Conservation (phyloP, 352 stramenopile genomes). For the Globisporangium spiculum region DNA sequence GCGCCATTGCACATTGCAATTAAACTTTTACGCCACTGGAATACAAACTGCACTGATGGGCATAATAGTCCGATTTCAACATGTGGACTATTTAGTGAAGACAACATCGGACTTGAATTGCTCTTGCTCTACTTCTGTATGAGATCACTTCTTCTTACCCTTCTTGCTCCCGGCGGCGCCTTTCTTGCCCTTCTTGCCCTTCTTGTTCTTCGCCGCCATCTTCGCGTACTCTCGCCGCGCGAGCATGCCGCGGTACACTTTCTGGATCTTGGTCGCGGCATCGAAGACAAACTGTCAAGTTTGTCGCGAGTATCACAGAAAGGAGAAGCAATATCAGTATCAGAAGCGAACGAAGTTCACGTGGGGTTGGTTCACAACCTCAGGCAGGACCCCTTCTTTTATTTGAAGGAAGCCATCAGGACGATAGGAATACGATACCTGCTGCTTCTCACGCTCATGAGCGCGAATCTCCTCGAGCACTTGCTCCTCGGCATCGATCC, state of each 20-base stretch:
- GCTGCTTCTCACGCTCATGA: slow-evolving; percentile 68
- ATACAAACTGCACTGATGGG: too few relatives aligned
- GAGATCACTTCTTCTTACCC: slow-evolving; percentile 30
- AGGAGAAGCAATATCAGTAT: neutral
- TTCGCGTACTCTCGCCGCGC: slow-evolving; percentile 68
- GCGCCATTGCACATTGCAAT: too few relatives aligned
- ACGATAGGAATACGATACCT: slow-evolving; percentile 27
- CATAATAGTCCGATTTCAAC: too few relatives aligned
- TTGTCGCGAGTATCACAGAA: neutral
- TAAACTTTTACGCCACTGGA: too few relatives aligned
- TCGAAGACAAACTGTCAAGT: slow-evolving; percentile 57
- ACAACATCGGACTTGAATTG: neutral
- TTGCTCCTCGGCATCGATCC: slow-evolving; percentile 78
- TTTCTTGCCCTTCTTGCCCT: slow-evolving; percentile 46
- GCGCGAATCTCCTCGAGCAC: slow-evolving; percentile 69
- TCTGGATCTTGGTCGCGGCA: slow-evolving; percentile 68
- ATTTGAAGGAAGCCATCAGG: too few relatives aligned
- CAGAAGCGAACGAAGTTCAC: neutral
- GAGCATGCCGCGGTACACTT: slow-evolving; percentile 70
- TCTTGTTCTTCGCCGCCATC: slow-evolving; percentile 82
- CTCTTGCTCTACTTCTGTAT: neutral
- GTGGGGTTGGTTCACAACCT: too few relatives aligned
- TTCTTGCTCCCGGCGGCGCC: slow-evolving; percentile 42
- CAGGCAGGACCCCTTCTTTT: too few relatives aligned
- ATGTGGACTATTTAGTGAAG: too few relatives aligned